phyloP scores from a whole-genome alignment of 768 basidiomycete species.

The Galerina marginata region DNA sequence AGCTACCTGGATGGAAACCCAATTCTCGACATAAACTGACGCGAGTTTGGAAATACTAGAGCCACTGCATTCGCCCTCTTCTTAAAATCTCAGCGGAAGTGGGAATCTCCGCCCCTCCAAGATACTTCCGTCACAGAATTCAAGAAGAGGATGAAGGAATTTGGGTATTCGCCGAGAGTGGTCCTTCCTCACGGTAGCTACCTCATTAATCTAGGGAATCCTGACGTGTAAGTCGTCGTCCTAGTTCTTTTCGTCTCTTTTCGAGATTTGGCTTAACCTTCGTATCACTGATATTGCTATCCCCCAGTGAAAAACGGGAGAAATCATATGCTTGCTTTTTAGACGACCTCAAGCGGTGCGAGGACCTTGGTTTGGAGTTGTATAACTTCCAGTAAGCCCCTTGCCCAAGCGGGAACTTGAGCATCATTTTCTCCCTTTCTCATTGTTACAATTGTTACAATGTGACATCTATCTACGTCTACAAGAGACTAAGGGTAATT shows the following conservation, averaged over 20 bases:
- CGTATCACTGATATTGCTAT: not conserved
- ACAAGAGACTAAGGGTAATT: slow-evolving; percentile 6
- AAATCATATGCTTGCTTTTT: slow-evolving; percentile 82
- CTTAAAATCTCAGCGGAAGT: slow-evolving; percentile 84
- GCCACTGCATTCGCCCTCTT: slow-evolving; percentile 88
- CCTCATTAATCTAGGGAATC: slow-evolving; percentile 84
- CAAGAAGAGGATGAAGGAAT: slow-evolving; percentile 61
- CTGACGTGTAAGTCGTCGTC: slow-evolving; percentile 58
- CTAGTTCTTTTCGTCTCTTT: not conserved
- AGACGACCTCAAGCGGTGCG: slow-evolving; percentile 82
- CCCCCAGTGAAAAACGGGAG: slow-evolving; percentile 60
- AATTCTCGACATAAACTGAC: not conserved
- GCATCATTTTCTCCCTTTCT: too few relatives aligned
- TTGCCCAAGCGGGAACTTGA: too few relatives aligned
- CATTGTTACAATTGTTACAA: slow-evolving; percentile 14
- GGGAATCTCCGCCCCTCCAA: slow-evolving; percentile 68
- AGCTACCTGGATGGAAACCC: not conserved
- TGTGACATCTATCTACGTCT: slow-evolving; percentile 12
- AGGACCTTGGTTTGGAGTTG: slow-evolving; percentile 69
- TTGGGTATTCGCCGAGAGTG: slow-evolving; percentile 64
- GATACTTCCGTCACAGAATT: slow-evolving; percentile 59
- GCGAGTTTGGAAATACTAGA: slow-evolving; percentile 34
- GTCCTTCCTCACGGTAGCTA: slow-evolving; percentile 88
- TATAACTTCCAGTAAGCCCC: slow-evolving; percentile 85
- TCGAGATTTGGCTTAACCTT: not conserved